Base-by-base conservation (phyloP, 495 filamentous ascomycete species). In the Penicillium subrubescens region DNA sequence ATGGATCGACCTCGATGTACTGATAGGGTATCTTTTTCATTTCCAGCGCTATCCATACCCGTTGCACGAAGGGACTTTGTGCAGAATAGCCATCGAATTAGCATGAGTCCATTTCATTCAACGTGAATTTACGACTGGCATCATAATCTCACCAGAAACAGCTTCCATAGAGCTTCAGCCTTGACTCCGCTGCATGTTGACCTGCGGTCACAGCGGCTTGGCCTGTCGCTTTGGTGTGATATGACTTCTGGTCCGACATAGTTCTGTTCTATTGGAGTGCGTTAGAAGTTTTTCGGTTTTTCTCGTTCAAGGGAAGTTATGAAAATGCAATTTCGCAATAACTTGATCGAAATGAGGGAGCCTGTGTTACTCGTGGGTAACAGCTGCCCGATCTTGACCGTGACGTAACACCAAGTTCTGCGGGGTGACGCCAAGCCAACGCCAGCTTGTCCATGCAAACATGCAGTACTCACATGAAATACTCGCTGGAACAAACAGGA, bases 41-140 rank as follows among this genome's bases (percentile, higher is more conserved):
- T 75, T 98, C 93, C n/a, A 98, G 82, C 8, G 94, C 89, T 66
- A 98, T 96, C 94, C 94, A 98, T 21, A 97, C 92, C 14, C 94
- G 89, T 77, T 97, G 94, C 2, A 95, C 93, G 75, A 97, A 97
- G 5, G 89, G 88, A 71, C 85, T 88, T 59, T 27, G 37, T 37
- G 11, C 14, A 55, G 33, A 25, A 27, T 34, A 56, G 34, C 10
- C 27, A 54, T 33, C 12, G 41, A 25, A 41, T 79, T 55, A 79
- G 77, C 56, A 21, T 19, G 3, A 5, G 2, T 37, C 6, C n/a
- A 21, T 27, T n/a, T n/a, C n/a, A 3, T 21, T 15, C n/a, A 23
- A 34, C 6, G 1, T 56, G 33, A 33, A 2, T 52, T 8, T 19
- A 35, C 31, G 5, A 15, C 3, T 44, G 29, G 17, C 12, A 63